Conservation (phyloP, 768 basidiomycete species). For the Boletus huronensis region DNA sequence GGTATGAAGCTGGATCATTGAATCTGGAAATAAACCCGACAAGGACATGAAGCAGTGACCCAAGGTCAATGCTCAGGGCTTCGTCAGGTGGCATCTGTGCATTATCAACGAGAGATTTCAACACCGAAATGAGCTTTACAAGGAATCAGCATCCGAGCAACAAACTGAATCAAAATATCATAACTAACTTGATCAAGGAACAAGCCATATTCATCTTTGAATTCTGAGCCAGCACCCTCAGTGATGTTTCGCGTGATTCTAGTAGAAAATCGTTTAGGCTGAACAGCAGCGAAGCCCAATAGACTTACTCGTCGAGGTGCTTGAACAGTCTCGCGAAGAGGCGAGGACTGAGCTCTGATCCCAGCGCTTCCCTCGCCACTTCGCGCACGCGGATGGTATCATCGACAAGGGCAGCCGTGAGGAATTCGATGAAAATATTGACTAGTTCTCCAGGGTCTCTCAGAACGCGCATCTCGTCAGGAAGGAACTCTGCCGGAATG, state of each 20-base stretch:
- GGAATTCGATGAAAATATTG: conserved; percentile 59
- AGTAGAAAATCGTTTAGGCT: not conserved
- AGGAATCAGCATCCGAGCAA: conserved; percentile 10
- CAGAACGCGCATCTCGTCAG: conserved; percentile 67
- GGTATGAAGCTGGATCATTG: conserved; percentile 47
- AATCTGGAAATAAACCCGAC: conserved; percentile 66
- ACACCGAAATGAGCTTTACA: conserved; percentile 63
- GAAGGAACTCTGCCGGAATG: conserved; percentile 57
- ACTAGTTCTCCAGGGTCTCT: conserved; percentile 57
- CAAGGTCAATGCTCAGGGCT: conserved; percentile 60
- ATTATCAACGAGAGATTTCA: conserved; percentile 79
- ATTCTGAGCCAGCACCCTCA: conserved; percentile 43
- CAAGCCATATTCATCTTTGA: conserved; percentile 37
- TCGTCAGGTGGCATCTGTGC: conserved; percentile 56
- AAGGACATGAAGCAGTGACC: conserved; percentile 53
- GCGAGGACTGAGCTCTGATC: conserved; percentile 69
- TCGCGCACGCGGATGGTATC: conserved; percentile 70
- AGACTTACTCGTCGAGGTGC: conserved; percentile 68
- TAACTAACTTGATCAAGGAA: conserved; percentile 70
- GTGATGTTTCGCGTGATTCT: conserved; percentile 54
- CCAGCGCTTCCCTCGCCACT: conserved; percentile 74
- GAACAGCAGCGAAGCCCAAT: not conserved
- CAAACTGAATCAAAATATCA: not conserved
- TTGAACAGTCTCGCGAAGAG: conserved; percentile 65
- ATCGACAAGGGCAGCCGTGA: conserved; percentile 67